These are phyloP conservation scores for Boletus rex-veris DNA, from an alignment of 768 basidiomycete genomes.

Conservation along the genomic window DNA sequence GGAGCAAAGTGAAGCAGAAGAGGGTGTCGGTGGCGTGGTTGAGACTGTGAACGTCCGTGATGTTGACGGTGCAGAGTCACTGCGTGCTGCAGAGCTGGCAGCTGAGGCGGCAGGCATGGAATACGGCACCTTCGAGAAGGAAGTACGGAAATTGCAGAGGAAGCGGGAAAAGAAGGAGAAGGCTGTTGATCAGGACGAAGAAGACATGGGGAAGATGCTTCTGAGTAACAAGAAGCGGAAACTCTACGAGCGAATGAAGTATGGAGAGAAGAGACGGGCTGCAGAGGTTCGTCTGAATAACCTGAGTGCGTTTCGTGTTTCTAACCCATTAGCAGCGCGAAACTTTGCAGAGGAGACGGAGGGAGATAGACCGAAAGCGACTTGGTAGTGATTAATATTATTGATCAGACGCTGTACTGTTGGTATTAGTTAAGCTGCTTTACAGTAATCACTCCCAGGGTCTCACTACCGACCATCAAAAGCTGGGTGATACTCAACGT, in stretches of 20 bases:
- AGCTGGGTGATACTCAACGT: not conserved
- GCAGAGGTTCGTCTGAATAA: slow-evolving; percentile 60
- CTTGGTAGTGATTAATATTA: not conserved
- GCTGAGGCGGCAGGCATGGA: slow-evolving; percentile 89
- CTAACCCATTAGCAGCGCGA: slow-evolving; percentile 45
- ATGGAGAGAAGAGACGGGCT: slow-evolving; percentile 71
- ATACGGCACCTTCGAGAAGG: slow-evolving; percentile 72
- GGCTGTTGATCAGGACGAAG: slow-evolving; percentile 45
- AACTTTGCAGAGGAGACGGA: slow-evolving; percentile 56
- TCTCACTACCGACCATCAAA: slow-evolving; percentile 5
- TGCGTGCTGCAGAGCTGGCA: slow-evolving; percentile 85
- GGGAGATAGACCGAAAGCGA: slow-evolving; percentile 33
- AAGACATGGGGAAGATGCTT: slow-evolving; percentile 96
- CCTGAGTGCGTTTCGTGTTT: not conserved
- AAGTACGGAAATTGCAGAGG: slow-evolving; percentile 59
- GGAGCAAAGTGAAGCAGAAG: slow-evolving; percentile 20
- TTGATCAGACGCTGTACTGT: not conserved
- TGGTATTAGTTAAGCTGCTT: slow-evolving; percentile 12
- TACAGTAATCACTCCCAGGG: not conserved
- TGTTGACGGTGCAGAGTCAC: slow-evolving; percentile 56
- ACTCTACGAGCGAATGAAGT: slow-evolving; percentile 91
- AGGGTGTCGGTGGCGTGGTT: slow-evolving; percentile 27
- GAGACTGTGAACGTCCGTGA: slow-evolving; percentile 31
- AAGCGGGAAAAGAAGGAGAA: slow-evolving; percentile 33
- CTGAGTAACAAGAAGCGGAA: slow-evolving; percentile 95